Conservation (phyloP, 805 yeast genomes). For the Wickerhamiella brachini region DNA sequence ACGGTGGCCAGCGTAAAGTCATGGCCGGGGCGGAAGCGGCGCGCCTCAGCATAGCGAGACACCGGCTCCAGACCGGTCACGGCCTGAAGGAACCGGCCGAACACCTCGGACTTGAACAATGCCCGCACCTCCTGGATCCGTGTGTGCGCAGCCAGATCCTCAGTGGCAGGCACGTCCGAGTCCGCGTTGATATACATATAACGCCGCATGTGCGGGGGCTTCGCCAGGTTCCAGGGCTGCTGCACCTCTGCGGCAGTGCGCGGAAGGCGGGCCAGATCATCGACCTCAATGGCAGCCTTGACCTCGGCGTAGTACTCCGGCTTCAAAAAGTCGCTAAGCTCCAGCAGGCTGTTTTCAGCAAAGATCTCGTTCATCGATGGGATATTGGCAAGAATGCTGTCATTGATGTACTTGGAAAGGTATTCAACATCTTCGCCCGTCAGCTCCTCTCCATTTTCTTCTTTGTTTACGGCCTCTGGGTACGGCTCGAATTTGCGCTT, state of each 20-base stretch:
- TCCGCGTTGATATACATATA: conserved; percentile 57
- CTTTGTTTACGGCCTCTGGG: background rate
- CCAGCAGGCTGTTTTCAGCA: conserved; percentile 53
- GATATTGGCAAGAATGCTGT: conserved; percentile 34
- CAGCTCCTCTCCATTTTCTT: conserved; percentile 14
- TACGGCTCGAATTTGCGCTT: conserved; percentile 26
- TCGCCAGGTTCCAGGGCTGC: conserved; percentile 77
- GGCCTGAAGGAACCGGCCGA: conserved; percentile 51
- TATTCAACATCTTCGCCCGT: conserved; percentile 33
- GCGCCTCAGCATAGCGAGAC: conserved; percentile 53
- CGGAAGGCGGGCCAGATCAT: conserved; percentile 28
- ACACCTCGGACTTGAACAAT: conserved; percentile 47
- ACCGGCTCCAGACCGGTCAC: conserved; percentile 48
- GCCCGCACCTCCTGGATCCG: conserved; percentile 39
- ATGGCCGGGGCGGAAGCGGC: conserved; percentile 89
- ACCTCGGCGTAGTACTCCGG: conserved; percentile 37
- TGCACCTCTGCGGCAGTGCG: conserved; percentile 6
- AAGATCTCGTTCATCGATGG: conserved; percentile 37
- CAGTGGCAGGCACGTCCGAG: conserved; percentile 5
- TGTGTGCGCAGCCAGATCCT: conserved; percentile 15
- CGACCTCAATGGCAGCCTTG: conserved; percentile 35
- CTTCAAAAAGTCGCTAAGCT: conserved; percentile 49
- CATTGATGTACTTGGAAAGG: conserved; percentile 42
- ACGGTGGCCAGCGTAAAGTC: conserved; percentile 86
- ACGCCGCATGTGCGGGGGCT: conserved; percentile 89